These are phyloP conservation scores for bread wheat (Triticum aestivum) DNA, from an alignment of 176 grass and related monocot species.

Conservation along the genomic window DNA sequence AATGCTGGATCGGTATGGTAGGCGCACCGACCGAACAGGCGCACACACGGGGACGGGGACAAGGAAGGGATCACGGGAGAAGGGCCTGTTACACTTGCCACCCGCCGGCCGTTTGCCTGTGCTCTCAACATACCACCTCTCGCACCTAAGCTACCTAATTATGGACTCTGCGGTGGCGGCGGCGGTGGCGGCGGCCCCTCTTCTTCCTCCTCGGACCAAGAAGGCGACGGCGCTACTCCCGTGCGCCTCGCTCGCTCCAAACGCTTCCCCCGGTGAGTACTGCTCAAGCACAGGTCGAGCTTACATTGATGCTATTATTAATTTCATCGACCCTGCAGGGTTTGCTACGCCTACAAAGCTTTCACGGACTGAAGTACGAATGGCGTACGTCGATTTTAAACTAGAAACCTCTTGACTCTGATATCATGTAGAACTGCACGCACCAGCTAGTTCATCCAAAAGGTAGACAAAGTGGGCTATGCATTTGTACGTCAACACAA, in stretches of 20 bases:
- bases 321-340: neutral
- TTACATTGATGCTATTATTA: neutral
- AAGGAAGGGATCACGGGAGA: constrained; percentile 6
- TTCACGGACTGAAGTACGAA: no score
- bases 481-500: no score
- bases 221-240: neutral
- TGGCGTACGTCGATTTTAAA: no score
- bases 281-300: neutral
- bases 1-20: neutral
- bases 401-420: no score
- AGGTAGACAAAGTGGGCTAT: no score
- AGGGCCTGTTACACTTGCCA: neutral
- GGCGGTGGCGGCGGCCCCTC: neutral
- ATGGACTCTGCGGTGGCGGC: neutral
- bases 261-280: constrained; percentile 31
- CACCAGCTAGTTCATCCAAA: no score
- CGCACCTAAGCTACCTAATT: neutral
- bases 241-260: neutral
- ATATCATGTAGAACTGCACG: no score
- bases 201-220: constrained; percentile 7
- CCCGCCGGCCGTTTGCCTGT: neutral
- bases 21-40: neutral
- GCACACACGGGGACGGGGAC: neutral
- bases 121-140: neutral
- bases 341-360: constrained; percentile 29